Evolutionary conservation across 306 rosid species (phyloP).

Genomic region (Myrica gale): DNA sequence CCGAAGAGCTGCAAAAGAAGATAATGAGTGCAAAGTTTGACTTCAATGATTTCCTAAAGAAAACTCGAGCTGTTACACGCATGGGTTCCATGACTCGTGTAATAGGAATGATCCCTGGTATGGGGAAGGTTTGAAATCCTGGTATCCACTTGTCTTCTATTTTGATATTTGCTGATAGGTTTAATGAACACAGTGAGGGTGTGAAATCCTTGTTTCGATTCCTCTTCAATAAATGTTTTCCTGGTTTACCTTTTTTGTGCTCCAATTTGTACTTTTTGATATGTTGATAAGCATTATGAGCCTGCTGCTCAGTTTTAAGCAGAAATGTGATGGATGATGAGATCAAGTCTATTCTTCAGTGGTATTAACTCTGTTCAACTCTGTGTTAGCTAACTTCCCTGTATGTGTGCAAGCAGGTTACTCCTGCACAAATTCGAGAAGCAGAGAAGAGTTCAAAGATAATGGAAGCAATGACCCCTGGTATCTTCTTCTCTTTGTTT

Average conservation of each 20-base stretch:
- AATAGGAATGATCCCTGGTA: constrained; percentile 99
- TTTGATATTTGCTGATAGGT: constrained; percentile 10
- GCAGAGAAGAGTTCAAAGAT: constrained; percentile 85
- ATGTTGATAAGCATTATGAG: neutral
- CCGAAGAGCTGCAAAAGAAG: constrained; percentile 95
- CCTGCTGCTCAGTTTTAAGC: neutral
- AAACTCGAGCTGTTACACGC: constrained; percentile 88
- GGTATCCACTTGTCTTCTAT: constrained; percentile 7
- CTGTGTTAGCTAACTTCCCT: constrained; percentile 8
- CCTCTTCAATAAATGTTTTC: neutral
- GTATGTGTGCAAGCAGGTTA: constrained; percentile 54
- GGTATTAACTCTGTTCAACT: neutral
- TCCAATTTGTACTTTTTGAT: neutral
- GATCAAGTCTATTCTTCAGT: neutral
- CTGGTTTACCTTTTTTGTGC: neutral
- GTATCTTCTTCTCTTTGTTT: constrained; percentile 37
- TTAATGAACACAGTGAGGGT: neutral
- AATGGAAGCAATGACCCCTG: constrained; percentile 98
- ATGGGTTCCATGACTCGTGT: constrained; percentile 99
- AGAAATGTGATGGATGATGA: neutral
- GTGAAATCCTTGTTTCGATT: neutral
- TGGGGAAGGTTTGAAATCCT: constrained; percentile 77
- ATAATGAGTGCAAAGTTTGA: constrained; percentile 96
- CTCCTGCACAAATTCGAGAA: constrained; percentile 97
- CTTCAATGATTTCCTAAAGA: constrained; percentile 95